phyloP scores from a whole-genome alignment of 192 early-diverging fungal species.

The Diversispora epigaea region DNA sequence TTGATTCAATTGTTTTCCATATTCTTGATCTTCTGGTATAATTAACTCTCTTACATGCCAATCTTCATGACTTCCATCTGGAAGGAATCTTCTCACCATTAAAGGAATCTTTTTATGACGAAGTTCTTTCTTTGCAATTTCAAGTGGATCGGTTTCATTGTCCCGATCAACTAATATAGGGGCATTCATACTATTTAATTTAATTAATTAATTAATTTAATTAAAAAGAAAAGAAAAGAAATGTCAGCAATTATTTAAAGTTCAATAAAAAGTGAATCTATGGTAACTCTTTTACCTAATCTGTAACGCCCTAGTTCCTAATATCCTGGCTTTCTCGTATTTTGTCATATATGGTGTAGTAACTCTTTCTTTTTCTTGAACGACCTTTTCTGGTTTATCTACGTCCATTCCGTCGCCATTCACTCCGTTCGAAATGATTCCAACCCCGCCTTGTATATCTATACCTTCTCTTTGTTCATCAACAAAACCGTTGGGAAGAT shows the following conservation, averaged over 20 bases:
- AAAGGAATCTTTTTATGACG: slow-evolving; percentile 90
- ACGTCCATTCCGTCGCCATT: slow-evolving; percentile 18
- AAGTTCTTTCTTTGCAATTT: slow-evolving; percentile 94
- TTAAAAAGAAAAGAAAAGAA: not conserved
- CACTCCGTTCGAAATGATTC: slow-evolving; percentile 18
- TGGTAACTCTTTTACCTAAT: slow-evolving; percentile 60
- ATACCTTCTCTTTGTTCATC: slow-evolving; percentile 9
- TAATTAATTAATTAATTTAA: too few relatives aligned
- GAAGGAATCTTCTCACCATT: slow-evolving; percentile 88
- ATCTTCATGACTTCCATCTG: slow-evolving; percentile 93
- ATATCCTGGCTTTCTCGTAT: slow-evolving; percentile 89
- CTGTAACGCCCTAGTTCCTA: slow-evolving; percentile 92
- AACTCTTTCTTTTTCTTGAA: slow-evolving; percentile 70
- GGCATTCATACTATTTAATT: slow-evolving; percentile 89
- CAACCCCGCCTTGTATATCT: not conserved
- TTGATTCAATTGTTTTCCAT: not conserved
- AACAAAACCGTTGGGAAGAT: slow-evolving; percentile 10
- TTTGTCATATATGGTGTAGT: slow-evolving; percentile 99
- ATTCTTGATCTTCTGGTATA: slow-evolving; percentile 6
- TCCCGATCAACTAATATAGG: slow-evolving; percentile 94
- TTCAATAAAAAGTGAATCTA: not conserved
- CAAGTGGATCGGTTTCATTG: slow-evolving; percentile 90
- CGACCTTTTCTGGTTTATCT: slow-evolving; percentile 5
- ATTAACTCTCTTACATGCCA: slow-evolving; percentile 89
- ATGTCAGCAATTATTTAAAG: not conserved